Base-by-base conservation (phyloP, 139 green algal species). In the Trebouxia sp. region DNA sequence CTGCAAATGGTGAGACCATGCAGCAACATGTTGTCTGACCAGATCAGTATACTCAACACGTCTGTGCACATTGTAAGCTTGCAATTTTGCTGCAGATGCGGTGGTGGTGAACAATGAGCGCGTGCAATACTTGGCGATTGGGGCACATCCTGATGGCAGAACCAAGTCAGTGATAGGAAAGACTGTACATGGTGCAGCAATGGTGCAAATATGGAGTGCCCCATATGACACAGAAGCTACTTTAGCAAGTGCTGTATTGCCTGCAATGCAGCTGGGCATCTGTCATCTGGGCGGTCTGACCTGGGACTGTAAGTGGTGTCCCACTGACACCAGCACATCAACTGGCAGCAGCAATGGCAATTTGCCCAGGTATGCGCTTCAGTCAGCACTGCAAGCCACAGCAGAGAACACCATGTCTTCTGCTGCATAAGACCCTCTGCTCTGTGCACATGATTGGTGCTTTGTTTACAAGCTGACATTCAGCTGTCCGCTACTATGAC, bases 241-340 rank as follows among this genome's bases (percentile, higher is more conserved):
- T 3, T 58, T n/a, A 55, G n/a, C 5, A 0, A 41, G 41, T 24
- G 55, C 39, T 12, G 26, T 22, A 11, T 20, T 47, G 75, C 76
- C 55, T 22, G 6, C 32, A 24, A 74, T 81, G 76, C 53, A 55
- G n/a, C 43, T 81, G 38, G 76, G 38, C 14, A n/a, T 81, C 8
- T 81, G 76, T 15, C 76, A 81, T 35, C 26, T 65, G 11, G 76
- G 76, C 24, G 76, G 76, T 39, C 22, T 81, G 4, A 69, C 55
- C 10, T 81, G 53, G 53, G 76, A 81, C n/a, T 69, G 55, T 32
- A 81, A 81, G 53, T 81, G 76, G 76, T 81, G 76, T 39, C 76
- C 76, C 11, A 30, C 43, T 67, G 47, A 53, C 28, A 43, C 42
- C 15, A 24, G 43, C 47, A 65, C n/a, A 43, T 17, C 42, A 38